A percentile compares a stretch with the other conserved stretches of the same genome.
phyloP scores from a whole-genome alignment of 371 early-diverging fungal genomes.

The Lichtheimia hyalospora region DNA sequence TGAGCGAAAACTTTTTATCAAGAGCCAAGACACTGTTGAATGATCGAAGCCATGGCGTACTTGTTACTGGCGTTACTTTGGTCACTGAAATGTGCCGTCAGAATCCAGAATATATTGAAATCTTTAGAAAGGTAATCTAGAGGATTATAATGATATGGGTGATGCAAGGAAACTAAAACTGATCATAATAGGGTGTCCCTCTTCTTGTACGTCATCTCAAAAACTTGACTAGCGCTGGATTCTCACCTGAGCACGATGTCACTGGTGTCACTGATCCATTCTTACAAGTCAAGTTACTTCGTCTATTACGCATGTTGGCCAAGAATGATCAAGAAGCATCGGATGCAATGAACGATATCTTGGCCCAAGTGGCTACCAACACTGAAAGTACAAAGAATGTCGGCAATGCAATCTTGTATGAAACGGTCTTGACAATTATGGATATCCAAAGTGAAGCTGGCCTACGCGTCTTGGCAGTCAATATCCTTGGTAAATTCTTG shows the following conservation, averaged over 20 bases:
- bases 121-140: conserved; percentile 73
- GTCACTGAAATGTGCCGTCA: conserved; percentile 87
- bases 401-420: conserved; percentile 96
- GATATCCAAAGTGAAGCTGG: conserved; percentile 90
- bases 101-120: conserved; percentile 64
- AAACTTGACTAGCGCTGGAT: conserved; percentile 82
- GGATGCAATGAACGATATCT: conserved; percentile 94
- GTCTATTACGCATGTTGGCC: conserved; percentile 87
- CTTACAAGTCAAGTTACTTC: conserved; percentile 92
- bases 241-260: conserved; percentile 96
- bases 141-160: not conserved
- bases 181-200: conserved; percentile 69
- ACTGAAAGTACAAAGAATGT: conserved; percentile 95
- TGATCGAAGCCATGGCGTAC: conserved; percentile 95
- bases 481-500: conserved; percentile 95
- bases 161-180: not conserved
- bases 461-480: conserved; percentile 93
- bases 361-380: conserved; percentile 96
- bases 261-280: conserved; percentile 96
- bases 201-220: conserved; percentile 87
- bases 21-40: conserved; percentile 74
- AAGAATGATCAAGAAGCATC: conserved; percentile 83
- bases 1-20: conserved; percentile 82
- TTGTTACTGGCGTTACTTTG: conserved; percentile 90
- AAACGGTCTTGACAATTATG: conserved; percentile 95